Evolutionary conservation across 768 basidiomycete genomes (phyloP), one percentile per base, ranked within the genome.

Genomic region (Fibroporia radiculosa): DNA sequence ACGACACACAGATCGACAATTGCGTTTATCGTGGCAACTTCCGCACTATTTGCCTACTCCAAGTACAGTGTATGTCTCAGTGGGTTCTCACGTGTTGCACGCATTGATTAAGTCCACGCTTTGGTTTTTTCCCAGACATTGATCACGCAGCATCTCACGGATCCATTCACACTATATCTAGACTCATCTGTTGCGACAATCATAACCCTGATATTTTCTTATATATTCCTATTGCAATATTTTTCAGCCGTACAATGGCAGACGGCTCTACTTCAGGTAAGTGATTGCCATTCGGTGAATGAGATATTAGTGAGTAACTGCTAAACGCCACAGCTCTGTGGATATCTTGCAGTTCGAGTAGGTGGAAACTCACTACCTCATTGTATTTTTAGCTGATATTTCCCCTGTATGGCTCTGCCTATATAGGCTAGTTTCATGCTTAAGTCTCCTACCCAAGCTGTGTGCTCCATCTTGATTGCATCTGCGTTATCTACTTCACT

Each of bases 251-350:
- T 50, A 6, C 54, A 60, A 31, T 69, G 60, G 59, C 60, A 70
- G 36, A 57, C 56, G 28, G 44, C 53, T 16, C 29, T 60, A 23
- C 56, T 69, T 8, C 66, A 68, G 52, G 70, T 70, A 52, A 33
- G 41, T 24, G 29, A 31, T 36, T 16, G n/a, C 13, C 8, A 29
- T 4, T 27, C 27, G 28, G 13, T 42, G 28, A 20, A 29, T 16
- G 28, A 16, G 20, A 18, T 28, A 4, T 31, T 14, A 22, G 4
- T 42, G 5, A 43, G 31, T 37, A 31, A 29, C 49, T 56, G 14
- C 53, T 26, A 8, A 40, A 23, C 20, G 20, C 18, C 16, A 24
- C 42, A 69, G 62, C 55, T 62, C 47, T 54, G 60, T 48, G 68
- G 69, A 12, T 51, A 62, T 23, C 57, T 61, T 40, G 59, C 67